Base-by-base conservation (phyloP, 2,329 filamentous ascomycete species). In the Fusarium marasasianum region DNA sequence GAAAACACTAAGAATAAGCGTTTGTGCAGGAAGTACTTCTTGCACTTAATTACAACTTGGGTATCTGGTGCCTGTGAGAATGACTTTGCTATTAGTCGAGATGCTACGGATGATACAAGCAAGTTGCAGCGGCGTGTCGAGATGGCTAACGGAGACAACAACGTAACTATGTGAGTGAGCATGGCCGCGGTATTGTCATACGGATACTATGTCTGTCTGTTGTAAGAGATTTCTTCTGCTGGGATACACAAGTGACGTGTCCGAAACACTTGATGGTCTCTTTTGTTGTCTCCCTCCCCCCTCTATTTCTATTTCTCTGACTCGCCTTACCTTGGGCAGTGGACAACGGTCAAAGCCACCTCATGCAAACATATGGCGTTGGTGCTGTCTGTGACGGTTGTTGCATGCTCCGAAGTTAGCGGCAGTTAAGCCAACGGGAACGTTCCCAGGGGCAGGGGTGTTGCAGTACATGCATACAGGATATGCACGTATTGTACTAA, bases 341-440 rank as follows among this genome's bases (percentile, higher is more conserved):
- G 54, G 51, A 41, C 44, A 33, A 50, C 56, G 47, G 37, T 37
- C 44, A 44, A 56, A 70, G 60, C 43, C 59, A 54, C 33, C 44
- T 63, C 58, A 74, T 73, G 71, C 71, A 71, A 48, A 66, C n/a
- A 40, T 38, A 67, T 60, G 70, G 58, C 33, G 69, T 51, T 66
- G 56, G 69, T 51, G 66, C 58, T 74, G 62, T 72, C 68, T 74
- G 71, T 74, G 71, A 74, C 37, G 67, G 60, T 26, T 58, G 59
- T 57, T 72, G 72, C 72, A 74, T 74, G 41, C 47, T 62, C 41
- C 48, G 53, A 67, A 55, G 48, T 71, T 61, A 74, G 67, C 69
- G 72, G 72, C 59, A 72, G 72, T 73, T 63, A 29, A 55, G 45
- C 56, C 58, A 68, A 61, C 66, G 38, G 58, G 57, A 70, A 65